Conservation (phyloP, 352 stramenopile species). For the Globisporangium barbulae region DNA sequence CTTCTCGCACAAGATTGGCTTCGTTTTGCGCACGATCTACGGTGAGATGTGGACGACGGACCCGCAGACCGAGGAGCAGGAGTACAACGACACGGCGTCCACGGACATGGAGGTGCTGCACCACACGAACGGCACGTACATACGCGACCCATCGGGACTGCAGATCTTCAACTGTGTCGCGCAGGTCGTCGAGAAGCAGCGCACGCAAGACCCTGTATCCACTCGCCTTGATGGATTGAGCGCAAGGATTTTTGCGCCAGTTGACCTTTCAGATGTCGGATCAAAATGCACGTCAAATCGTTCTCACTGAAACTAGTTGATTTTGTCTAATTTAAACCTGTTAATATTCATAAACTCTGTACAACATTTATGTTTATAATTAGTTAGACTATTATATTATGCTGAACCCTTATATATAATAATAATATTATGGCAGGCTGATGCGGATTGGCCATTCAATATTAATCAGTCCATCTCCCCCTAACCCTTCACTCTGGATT, state of each 20-base stretch:
- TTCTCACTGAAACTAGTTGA: too few species aligned
- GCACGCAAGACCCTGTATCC: conserved; percentile 29
- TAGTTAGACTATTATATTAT: not conserved
- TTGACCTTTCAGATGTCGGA: too few species aligned
- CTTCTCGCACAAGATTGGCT: conserved; percentile 50
- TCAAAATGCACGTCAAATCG: too few species aligned
- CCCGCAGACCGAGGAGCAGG: conserved; percentile 56
- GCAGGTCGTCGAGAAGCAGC: conserved; percentile 71
- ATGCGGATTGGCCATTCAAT: not conserved
- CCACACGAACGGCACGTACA: conserved; percentile 88
- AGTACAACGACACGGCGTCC: conserved; percentile 86
- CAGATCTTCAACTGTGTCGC: conserved; percentile 90
- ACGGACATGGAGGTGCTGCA: conserved; percentile 82
- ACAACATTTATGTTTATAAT: not conserved
- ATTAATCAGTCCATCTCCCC: not conserved
- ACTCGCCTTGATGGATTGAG: too few species aligned
- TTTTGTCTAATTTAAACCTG: not conserved
- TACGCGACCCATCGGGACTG: conserved; percentile 77
- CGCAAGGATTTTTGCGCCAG: too few species aligned
- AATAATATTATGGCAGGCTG: not conserved
- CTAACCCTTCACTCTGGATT: not conserved
- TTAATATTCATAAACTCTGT: not conserved
- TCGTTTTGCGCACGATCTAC: conserved; percentile 86
- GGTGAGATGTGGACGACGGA: conserved; percentile 89
- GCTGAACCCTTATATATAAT: not conserved